Base-by-base conservation (phyloP, 78 protist species). In the Tieghemostelium lacteum region DNA sequence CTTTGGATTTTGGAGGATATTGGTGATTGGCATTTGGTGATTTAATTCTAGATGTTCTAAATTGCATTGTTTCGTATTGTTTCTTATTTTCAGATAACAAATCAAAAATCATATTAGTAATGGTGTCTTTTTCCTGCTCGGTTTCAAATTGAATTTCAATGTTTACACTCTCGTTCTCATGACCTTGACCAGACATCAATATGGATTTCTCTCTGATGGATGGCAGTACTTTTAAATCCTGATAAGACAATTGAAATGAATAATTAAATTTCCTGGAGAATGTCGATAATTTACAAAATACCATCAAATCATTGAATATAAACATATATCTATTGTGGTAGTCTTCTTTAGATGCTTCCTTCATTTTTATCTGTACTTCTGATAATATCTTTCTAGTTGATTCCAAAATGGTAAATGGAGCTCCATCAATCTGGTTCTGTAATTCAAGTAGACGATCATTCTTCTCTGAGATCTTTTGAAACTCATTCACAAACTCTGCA, bases 401-500 rank as follows among this genome's bases (percentile, higher is more conserved):
- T 24, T 78, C 88, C 3, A 78, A 10, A n/a, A 78, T 67, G 4
- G 31, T 55, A 39, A 52, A 78, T 36, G 88, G 88, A 7, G 50
- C 60, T 17, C 75, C 75, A 39, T 78, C 88, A 16, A 78, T 36
- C 5, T n/a, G 28, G 39, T 72, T 64, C 52, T 86, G 77, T 6
- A 86, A 12, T 22, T 63, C 71, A 1, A 86, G 22, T 37, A 86
- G 40, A 24, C 67, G 34, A 19, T 64, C 72, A 64, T 62, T 72
- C 24, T 17, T 39, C 12, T 71, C 92, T 29, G 24, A 28, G 2
- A 54, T 64, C 37, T 64, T 50, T 40, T 86, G 75, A 20, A 57
- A 83, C 70, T 87, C 86, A 72, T 87, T 83, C 3, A 87, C 77
- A 62, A 64, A 69, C 29, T 60, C 87, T 14, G 83, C 93, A 17